Conservation (phyloP, 495 filamentous ascomycete genomes). For the Peziza echinospora region DNA sequence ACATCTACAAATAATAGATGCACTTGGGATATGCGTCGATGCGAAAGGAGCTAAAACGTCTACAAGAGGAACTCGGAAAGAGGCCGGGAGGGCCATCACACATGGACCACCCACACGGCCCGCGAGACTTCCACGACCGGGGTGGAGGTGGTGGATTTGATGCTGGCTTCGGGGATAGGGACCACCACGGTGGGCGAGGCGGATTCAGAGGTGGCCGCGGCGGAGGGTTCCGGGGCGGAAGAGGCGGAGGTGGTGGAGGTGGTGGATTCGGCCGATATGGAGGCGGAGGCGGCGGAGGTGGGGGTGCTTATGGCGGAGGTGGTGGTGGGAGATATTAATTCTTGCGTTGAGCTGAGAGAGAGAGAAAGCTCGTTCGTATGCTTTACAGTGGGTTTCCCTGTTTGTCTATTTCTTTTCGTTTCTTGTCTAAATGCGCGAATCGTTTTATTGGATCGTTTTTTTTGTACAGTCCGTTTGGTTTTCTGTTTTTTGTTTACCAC, state of each 20-base stretch:
- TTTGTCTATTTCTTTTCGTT: no score
- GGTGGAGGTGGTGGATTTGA: slow-evolving; percentile 31
- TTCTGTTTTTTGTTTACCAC: no score
- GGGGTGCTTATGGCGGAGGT: neutral
- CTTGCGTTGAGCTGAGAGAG: no score
- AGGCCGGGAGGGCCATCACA: slow-evolving; percentile 33
- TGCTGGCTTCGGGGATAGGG: no score
- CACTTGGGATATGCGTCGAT: slow-evolving; percentile 95
- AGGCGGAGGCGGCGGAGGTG: neutral
- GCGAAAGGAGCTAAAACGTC: slow-evolving; percentile 69
- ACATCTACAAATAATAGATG: no score
- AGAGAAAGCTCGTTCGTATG: no score
- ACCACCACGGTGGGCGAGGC: slow-evolving; percentile 23
- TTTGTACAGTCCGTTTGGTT: no score
- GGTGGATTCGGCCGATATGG: neutral
- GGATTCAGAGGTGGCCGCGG: slow-evolving; percentile 31
- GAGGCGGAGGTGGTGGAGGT: slow-evolving; percentile 26
- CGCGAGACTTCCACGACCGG: slow-evolving; percentile 24
- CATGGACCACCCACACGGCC: slow-evolving; percentile 29
- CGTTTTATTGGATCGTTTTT: no score
- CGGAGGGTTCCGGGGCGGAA: slow-evolving; percentile 26
- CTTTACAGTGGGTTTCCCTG: no score
- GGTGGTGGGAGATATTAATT: no score
- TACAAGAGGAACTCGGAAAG: slow-evolving; percentile 66
- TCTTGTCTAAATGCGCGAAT: no score